Evolutionary conservation across 441 rosid genomes (phyloP).

Genomic region (Flueggea neowawraea): DNA sequence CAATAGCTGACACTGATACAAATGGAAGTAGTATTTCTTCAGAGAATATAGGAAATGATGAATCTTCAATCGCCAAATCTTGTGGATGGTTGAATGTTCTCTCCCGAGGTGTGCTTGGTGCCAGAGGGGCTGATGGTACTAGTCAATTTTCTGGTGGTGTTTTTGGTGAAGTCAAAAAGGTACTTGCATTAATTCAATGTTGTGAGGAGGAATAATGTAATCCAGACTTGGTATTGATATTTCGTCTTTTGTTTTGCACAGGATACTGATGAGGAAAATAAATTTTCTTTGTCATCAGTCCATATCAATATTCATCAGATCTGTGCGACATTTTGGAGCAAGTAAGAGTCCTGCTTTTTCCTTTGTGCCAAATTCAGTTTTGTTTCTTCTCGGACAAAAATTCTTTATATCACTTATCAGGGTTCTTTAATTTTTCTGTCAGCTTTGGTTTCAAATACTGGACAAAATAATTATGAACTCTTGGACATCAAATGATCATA

Average conservation of each 20-base stretch:
- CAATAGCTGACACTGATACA: constrained; percentile 26
- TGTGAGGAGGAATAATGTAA: neutral
- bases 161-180: constrained; percentile 97
- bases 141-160: constrained; percentile 93
- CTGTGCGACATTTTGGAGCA: constrained; percentile 51
- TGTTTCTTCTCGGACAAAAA: too few relatives aligned
- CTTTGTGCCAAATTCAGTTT: too few relatives aligned
- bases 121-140: constrained; percentile 96
- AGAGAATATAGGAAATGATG: constrained; percentile 62
- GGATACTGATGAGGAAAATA: constrained; percentile 41
- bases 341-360: constrained; percentile 17
- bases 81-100: constrained; percentile 99
- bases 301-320: constrained; percentile 48
- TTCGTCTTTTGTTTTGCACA: constrained; percentile 16
- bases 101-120: constrained; percentile 99
- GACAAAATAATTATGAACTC: neutral
- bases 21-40: constrained; percentile 27
- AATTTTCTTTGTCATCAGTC: constrained; percentile 51
- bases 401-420: too few relatives aligned
- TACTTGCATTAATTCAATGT: constrained; percentile 17
- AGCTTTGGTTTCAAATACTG: constrained; percentile 5
- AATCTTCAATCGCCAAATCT: constrained; percentile 53
- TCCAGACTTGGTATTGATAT: neutral
- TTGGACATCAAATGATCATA: too few relatives aligned
- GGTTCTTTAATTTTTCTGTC: constrained; percentile 16